Evolutionary conservation across 2,329 filamentous ascomycete species (phyloP), one percentile per base, ranked within the genome.

Genomic region (Fusarium albosuccineum): DNA sequence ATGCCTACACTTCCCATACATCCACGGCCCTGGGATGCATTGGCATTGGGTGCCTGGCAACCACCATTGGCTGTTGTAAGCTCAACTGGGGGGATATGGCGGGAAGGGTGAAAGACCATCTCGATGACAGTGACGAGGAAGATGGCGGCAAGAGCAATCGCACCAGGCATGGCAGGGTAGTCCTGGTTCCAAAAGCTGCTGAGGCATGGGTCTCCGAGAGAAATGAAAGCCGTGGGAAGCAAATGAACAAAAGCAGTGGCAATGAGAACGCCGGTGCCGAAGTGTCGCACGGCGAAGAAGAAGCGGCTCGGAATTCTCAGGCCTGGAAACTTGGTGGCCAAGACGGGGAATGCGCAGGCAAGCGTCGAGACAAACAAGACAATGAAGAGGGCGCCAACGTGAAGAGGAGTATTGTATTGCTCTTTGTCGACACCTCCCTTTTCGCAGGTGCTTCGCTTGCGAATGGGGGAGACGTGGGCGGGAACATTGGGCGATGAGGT

Each of bases 231-330:
- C 3, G 87, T 91, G 44, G 87, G 89, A 9, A 91, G 84, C 33
- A 91, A 81, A 80, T 94, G 92, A 30, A 94, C 91, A 73, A 96
- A 95, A 53, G 92, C 92, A 1, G 92, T 95, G 27, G 92, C 87
- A 44, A 89, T 84, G 33, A 87, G 83, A 17, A 96, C 92, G 60
- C 92, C 92, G 9, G 92, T 95, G 70, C 92, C 91, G 70, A 93
- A 92, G 81, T 93, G 90, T 64, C 86, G 83, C 49, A 87, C 84
- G 52, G 81, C 76, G 74, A 88, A 87, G 77, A 88, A 85, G 76
- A 88, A 84, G 48, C 76, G 77, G 17, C 80, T 76, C 2, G 87
- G 87, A 51, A 89, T 87, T 56, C 81, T 83, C 49, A 89, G 75
- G 14, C 81, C 77, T 22, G 85, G 85, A 44, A 87, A 80, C 65